Conservation (phyloP, 2,329 filamentous ascomycete genomes). For the Pseudonectria buxi region DNA sequence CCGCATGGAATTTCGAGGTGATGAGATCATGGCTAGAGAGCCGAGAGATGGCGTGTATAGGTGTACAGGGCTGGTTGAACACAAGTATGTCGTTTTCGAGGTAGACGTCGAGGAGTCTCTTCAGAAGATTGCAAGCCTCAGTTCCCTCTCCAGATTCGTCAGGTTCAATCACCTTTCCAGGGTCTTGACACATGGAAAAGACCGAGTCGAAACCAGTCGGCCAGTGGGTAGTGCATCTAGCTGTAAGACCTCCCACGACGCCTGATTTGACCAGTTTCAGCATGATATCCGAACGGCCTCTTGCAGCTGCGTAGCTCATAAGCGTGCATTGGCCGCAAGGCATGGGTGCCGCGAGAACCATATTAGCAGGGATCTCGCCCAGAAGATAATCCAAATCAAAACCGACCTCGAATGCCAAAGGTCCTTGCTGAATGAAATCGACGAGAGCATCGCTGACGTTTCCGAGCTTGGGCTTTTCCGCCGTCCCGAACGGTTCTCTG, state of each 20-base stretch:
- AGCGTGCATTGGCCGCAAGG: constrained; percentile 19
- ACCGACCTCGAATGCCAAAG: neutral
- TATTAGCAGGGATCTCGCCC: constrained; percentile 8
- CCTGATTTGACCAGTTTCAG: constrained; percentile 15
- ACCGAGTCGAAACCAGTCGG: constrained; percentile 14
- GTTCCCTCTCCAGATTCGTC: no score
- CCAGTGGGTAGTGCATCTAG: constrained; percentile 16
- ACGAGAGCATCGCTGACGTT: no score
- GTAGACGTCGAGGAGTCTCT: constrained; percentile 15
- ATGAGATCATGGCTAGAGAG: neutral
- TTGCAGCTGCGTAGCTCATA: constrained; percentile 13
- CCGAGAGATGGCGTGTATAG: constrained; percentile 13
- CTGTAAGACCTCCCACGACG: constrained; percentile 10
- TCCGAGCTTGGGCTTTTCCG: no score
- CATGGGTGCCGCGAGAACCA: constrained; percentile 12
- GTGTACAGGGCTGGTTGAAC: constrained; percentile 11
- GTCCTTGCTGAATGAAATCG: no score
- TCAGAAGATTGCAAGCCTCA: neutral
- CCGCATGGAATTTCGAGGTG: constrained; percentile 2
- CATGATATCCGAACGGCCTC: constrained; percentile 4
- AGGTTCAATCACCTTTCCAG: no score
- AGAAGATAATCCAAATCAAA: constrained; percentile 10
- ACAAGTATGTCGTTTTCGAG: constrained; percentile 11
- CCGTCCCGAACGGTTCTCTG: no score
- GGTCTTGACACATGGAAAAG: constrained; percentile 5